These are phyloP conservation scores for Apophysomyces variabilis DNA, from an alignment of 371 early-diverging fungal species.

Conservation along the genomic window DNA sequence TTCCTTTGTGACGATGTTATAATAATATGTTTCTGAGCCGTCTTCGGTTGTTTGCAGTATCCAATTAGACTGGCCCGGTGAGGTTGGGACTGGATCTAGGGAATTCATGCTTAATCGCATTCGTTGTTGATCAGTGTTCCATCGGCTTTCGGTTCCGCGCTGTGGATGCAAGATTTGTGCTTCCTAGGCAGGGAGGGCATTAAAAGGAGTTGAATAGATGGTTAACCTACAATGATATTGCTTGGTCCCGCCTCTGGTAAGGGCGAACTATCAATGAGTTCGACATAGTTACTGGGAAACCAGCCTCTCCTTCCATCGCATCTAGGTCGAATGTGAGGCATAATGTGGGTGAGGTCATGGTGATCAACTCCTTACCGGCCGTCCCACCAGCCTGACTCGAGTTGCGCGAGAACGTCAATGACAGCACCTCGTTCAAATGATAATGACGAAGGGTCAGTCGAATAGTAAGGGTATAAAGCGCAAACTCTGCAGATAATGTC, in stretches of 20 bases:
- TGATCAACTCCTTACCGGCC: slow-evolving; percentile 53
- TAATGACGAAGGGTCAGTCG: slow-evolving; percentile 72
- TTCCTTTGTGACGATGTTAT: slow-evolving; percentile 54
- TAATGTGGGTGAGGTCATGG: background rate
- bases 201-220: slow-evolving; percentile 76
- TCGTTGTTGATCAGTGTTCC: slow-evolving; percentile 18
- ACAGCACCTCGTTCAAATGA: slow-evolving; percentile 80
- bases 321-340: slow-evolving; percentile 21
- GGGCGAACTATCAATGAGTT: slow-evolving; percentile 33
- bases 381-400: slow-evolving; percentile 95
- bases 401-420: slow-evolving; percentile 80
- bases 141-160: background rate
- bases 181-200: slow-evolving; percentile 15
- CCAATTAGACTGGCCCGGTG: slow-evolving; percentile 47
- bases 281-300: slow-evolving; percentile 90
- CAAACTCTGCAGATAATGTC: slow-evolving; percentile 64
- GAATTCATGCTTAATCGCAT: slow-evolving; percentile 32
- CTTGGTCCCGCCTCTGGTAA: slow-evolving; percentile 25
- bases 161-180: background rate
- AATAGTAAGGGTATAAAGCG: slow-evolving; percentile 82
- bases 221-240: slow-evolving; percentile 46
- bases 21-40: slow-evolving; percentile 60
- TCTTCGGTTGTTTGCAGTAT: slow-evolving; percentile 59
- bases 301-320: slow-evolving; percentile 77
- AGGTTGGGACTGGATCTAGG: slow-evolving; percentile 1